These are phyloP conservation scores for Daldinia decipiens DNA, from an alignment of 495 filamentous ascomycete genomes.

Conservation along the genomic window DNA sequence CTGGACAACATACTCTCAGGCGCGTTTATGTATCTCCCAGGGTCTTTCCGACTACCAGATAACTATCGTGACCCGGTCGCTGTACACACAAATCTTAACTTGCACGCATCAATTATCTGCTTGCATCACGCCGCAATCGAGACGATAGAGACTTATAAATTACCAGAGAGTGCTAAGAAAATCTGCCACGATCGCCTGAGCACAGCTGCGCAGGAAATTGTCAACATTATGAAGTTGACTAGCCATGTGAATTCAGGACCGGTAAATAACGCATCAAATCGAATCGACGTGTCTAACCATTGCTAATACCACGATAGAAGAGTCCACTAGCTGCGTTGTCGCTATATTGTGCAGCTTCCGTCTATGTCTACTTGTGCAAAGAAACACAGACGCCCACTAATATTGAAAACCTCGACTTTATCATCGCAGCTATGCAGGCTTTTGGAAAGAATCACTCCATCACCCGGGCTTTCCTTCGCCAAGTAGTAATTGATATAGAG, in stretches of 20 bases:
- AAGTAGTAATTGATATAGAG: constrained; percentile 54
- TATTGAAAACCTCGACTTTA: constrained; percentile 52
- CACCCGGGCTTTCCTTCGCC: constrained; percentile 54
- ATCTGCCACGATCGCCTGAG: constrained; percentile 47
- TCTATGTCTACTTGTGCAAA: constrained; percentile 50
- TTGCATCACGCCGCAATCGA: constrained; percentile 57
- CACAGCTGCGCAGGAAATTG: constrained; percentile 56
- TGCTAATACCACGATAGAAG: constrained; percentile 41
- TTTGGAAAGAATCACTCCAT: constrained; percentile 52
- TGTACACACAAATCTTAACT: constrained; percentile 56
- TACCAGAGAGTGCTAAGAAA: constrained; percentile 48
- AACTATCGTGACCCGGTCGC: constrained; percentile 52
- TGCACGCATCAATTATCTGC: constrained; percentile 57
- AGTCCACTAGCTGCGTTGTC: constrained; percentile 54
- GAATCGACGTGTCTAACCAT: not conserved
- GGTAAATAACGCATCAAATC: constrained; percentile 29
- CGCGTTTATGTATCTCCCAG: constrained; percentile 60
- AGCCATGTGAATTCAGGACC: constrained; percentile 44
- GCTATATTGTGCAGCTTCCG: constrained; percentile 56
- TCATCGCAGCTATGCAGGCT: constrained; percentile 53
- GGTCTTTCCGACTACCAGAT: constrained; percentile 52
- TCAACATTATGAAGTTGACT: constrained; percentile 55
- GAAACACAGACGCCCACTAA: constrained; percentile 45
- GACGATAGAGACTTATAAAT: constrained; percentile 51
- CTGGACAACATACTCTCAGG: constrained; percentile 58